Percentiles rank a stretch among this genome's conserved stretches.
Evolutionary conservation across 495 filamentous ascomycete species (phyloP).

Genomic region (Aspergillus ellipticus): DNA sequence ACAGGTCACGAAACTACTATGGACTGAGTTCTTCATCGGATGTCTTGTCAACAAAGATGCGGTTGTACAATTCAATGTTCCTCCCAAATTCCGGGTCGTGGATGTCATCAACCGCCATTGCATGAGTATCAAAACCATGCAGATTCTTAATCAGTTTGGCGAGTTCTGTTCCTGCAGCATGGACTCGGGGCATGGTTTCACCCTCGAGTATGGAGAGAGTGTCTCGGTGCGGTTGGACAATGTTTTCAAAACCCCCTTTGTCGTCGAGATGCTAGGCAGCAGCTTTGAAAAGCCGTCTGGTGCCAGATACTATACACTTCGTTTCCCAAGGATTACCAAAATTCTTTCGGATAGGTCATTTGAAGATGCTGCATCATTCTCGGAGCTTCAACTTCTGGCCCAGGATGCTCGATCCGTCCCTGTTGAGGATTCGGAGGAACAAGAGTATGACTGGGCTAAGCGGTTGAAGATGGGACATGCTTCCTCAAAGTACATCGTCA

Average conservation of each 20-base stretch:
- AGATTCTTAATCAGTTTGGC: conserved; percentile 50
- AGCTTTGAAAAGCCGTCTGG: conserved; percentile 62
- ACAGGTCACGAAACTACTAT: conserved; percentile 49
- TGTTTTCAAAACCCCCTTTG: conserved; percentile 58
- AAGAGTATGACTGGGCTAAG: conserved; percentile 52
- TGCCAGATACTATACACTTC: conserved; percentile 54
- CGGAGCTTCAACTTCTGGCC: conserved; percentile 55
- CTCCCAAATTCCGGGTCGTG: conserved; percentile 63
- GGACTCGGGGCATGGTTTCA: conserved; percentile 27
- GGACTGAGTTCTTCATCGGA: conserved; percentile 78
- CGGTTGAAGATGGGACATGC: conserved; percentile 48
- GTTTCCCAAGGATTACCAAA: conserved; percentile 61
- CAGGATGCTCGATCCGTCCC: conserved; percentile 40
- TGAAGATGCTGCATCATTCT: conserved; percentile 51
- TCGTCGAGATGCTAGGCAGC: conserved; percentile 61
- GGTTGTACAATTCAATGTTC: conserved; percentile 47
- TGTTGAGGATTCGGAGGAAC: conserved; percentile 41
- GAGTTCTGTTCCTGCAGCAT: conserved; percentile 31
- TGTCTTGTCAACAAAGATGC: conserved; percentile 71
- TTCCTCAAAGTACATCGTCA: conserved; percentile 23
- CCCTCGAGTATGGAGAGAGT: conserved; percentile 29
- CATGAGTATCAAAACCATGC: conserved; percentile 47
- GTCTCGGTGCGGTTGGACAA: conserved; percentile 34
- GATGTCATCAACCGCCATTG: conserved; percentile 48
- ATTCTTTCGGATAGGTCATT: conserved; percentile 56